These are phyloP conservation scores for Dicorynia guianensis DNA, from an alignment of 306 rosid genomes.

Conservation along the genomic window DNA sequence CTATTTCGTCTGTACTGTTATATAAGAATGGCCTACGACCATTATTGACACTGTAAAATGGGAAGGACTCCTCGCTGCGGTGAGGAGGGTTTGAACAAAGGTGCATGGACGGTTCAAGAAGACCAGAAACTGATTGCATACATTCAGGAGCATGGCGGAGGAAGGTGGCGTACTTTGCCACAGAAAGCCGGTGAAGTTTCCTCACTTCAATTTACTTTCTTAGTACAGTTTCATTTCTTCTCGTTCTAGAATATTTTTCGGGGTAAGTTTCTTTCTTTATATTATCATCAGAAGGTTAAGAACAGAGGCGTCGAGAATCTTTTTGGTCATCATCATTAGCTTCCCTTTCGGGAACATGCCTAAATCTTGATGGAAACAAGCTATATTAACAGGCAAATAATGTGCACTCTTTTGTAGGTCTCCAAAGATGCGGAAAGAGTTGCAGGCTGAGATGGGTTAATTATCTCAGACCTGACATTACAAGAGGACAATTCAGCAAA, in stretches of 20 bases:
- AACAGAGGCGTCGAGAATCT: too few species aligned
- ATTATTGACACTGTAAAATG: constrained; percentile 14
- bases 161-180: constrained; percentile 41
- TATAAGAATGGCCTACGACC: neutral
- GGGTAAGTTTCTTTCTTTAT: neutral
- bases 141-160: constrained; percentile 32
- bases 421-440: constrained; percentile 45
- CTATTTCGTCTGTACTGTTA: neutral
- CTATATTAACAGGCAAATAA: too few species aligned
- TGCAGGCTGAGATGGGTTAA: constrained; percentile 46
- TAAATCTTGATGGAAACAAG: too few species aligned
- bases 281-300: neutral
- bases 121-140: constrained; percentile 28
- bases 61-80: constrained; percentile 36
- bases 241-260: neutral
- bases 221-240: neutral
- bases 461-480: constrained; percentile 42
- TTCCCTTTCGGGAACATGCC: too few species aligned
- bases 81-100: constrained; percentile 21
- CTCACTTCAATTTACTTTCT: neutral
- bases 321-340: too few species aligned
- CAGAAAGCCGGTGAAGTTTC: constrained; percentile 31
- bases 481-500: constrained; percentile 33
- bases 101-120: constrained; percentile 37
- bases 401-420: constrained; percentile 11